Percentiles rank a stretch among this genome's conserved stretches.
These are phyloP conservation scores for Mycena leptocephala DNA, from an alignment of 768 basidiomycete species.

Conservation along the genomic window DNA sequence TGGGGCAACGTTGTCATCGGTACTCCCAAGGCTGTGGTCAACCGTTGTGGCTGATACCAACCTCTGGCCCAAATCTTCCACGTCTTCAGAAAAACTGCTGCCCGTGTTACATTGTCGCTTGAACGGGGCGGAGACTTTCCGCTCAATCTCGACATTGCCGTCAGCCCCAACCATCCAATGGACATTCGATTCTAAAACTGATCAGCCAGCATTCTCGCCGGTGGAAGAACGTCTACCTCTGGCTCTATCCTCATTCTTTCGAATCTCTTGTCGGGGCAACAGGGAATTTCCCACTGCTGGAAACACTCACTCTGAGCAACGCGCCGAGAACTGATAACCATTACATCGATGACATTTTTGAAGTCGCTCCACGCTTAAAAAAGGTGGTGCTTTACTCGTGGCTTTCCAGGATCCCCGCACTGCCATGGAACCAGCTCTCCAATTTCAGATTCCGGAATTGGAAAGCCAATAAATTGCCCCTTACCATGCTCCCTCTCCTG, in stretches of 20 bases:
- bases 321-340: neutral
- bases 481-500: too few relatives aligned
- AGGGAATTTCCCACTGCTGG: neutral
- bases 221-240: constrained; percentile 8
- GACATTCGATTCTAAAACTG: neutral
- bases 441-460: too few relatives aligned
- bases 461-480: too few relatives aligned
- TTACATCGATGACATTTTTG: neutral
- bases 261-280: neutral
- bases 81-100: neutral
- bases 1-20: neutral
- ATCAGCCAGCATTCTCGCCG: constrained; percentile 4
- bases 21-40: constrained; percentile 10
- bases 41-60: neutral
- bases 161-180: neutral
- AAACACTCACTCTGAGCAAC: neutral
- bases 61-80: neutral
- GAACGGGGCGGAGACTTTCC: constrained; percentile 5
- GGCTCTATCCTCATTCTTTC: neutral
- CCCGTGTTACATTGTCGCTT: neutral
- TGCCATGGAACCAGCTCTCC: too few relatives aligned
- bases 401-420: too few relatives aligned
- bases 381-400: too few relatives aligned
- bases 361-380: constrained; percentile 12
- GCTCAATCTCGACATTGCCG: neutral